phyloP scores from a whole-genome alignment of 2,329 filamentous ascomycete genomes.

The Stromatinia cepivora region DNA sequence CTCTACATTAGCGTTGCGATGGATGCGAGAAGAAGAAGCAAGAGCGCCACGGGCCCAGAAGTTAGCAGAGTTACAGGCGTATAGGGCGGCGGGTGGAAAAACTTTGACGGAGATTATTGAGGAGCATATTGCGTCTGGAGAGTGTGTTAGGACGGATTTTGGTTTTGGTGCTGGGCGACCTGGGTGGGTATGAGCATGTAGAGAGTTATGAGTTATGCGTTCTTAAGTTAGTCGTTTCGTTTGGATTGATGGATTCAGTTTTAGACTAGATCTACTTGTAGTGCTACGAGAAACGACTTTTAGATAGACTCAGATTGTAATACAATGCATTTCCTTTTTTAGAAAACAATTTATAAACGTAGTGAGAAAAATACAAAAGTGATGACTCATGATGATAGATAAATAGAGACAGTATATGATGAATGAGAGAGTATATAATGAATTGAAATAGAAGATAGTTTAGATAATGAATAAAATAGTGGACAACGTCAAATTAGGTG shows the following conservation, averaged over 20 bases:
- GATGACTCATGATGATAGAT: too few species aligned
- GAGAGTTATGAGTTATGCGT: too few species aligned
- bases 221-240: not conserved
- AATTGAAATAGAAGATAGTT: not conserved
- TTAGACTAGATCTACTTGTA: not conserved
- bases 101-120: not conserved
- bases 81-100: not conserved
- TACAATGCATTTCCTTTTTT: not conserved
- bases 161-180: not conserved
- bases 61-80: not conserved
- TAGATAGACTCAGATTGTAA: not conserved
- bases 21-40: not conserved
- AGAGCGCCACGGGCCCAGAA: too few species aligned
- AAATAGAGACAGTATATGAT: not conserved
- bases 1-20: not conserved
- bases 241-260: not conserved
- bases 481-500: too few species aligned
- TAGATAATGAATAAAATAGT: not conserved
- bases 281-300: not conserved
- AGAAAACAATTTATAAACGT: fast-evolving
- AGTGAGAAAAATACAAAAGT: not conserved
- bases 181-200: too few species aligned
- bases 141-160: not conserved
- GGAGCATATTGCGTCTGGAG: not conserved
- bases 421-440: too few species aligned